Percentiles rank a stretch among this genome's conserved stretches.
These are phyloP conservation scores for Rhizopus sp. DNA, from an alignment of 371 early-diverging fungal species.

Conservation along the genomic window DNA sequence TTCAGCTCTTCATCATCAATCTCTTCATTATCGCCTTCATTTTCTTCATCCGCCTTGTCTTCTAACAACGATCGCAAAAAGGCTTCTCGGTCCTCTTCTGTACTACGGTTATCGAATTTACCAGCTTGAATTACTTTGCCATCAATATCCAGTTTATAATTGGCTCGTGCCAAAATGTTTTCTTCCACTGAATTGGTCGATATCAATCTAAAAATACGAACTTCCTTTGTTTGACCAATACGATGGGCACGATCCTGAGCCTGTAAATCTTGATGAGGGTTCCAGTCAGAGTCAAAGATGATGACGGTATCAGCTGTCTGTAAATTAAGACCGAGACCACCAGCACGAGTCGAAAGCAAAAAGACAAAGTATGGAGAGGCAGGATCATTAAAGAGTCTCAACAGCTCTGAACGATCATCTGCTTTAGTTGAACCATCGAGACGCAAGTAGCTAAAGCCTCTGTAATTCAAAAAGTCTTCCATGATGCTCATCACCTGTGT, in stretches of 20 bases:
- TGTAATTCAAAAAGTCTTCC: constrained; percentile 89
- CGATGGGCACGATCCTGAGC: constrained; percentile 99
- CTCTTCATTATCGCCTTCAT: constrained; percentile 57
- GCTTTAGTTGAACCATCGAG: constrained; percentile 96
- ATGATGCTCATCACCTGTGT: constrained; percentile 96
- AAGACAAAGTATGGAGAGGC: constrained; percentile 92
- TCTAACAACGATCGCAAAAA: constrained; percentile 83
- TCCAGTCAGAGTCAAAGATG: constrained; percentile 99
- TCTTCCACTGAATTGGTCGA: constrained; percentile 97
- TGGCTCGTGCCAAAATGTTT: constrained; percentile 91
- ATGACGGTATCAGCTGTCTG: constrained; percentile 99
- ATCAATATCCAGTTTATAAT: constrained; percentile 95
- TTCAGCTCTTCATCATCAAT: constrained; percentile 75
- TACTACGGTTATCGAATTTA: constrained; percentile 96
- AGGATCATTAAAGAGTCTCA: constrained; percentile 82
- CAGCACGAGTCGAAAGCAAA: constrained; percentile 97
- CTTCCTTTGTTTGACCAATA: constrained; percentile 99
- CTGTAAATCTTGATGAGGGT: constrained; percentile 98
- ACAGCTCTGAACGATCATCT: constrained; percentile 83
- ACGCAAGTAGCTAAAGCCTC: constrained; percentile 81
- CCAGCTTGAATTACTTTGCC: constrained; percentile 99
- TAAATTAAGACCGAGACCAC: constrained; percentile 98
- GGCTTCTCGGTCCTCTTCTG: constrained; percentile 90
- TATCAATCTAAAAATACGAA: constrained; percentile 95
- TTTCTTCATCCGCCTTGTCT: constrained; percentile 58